Conservation (phyloP, 2,329 filamentous ascomycete genomes). For the Podosphaera xanthii region DNA sequence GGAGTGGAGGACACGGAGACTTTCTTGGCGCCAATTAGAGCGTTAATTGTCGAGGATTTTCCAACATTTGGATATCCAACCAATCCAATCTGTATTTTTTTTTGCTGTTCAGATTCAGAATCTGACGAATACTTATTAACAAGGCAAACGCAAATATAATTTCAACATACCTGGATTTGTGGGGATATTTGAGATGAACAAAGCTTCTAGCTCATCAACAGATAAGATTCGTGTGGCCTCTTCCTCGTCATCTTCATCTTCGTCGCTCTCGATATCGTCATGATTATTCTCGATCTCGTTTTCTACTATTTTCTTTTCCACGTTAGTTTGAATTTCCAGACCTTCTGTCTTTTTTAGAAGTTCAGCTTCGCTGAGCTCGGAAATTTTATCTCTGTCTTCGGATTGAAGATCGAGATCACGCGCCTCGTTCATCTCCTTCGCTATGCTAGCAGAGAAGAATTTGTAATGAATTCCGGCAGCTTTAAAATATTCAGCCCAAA, state of each 20-base stretch:
- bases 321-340: conserved; percentile 18
- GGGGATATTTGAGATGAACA: conserved; percentile 60
- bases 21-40: conserved; percentile 93
- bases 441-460: conserved; percentile 87
- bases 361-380: conserved; percentile 3
- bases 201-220: conserved; percentile 72
- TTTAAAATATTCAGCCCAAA: conserved; percentile 75
- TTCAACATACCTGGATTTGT: conserved; percentile 25
- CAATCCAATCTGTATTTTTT: conserved; percentile 72
- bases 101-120: conserved; percentile 23
- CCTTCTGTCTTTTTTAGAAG: conserved; percentile 18
- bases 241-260: conserved; percentile 1
- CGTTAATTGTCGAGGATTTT: conserved; percentile 98
- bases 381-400: conserved; percentile 20
- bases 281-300: conserved; percentile 13
- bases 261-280: conserved; percentile 14
- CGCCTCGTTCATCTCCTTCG: conserved; percentile 70
- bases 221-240: conserved; percentile 58
- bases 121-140: conserved; percentile 14
- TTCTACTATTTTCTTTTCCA: conserved; percentile 18
- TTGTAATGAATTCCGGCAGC: conserved; percentile 65
- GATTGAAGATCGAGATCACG: conserved; percentile 27
- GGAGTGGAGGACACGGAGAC: conserved; percentile 94
- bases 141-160: conserved; percentile 5
- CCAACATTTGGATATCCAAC: conserved; percentile 98